Evolutionary conservation across 2,329 filamentous ascomycete genomes (phyloP), one percentile per base, ranked within the genome.

Genomic region (Aspergillus proliferans): DNA sequence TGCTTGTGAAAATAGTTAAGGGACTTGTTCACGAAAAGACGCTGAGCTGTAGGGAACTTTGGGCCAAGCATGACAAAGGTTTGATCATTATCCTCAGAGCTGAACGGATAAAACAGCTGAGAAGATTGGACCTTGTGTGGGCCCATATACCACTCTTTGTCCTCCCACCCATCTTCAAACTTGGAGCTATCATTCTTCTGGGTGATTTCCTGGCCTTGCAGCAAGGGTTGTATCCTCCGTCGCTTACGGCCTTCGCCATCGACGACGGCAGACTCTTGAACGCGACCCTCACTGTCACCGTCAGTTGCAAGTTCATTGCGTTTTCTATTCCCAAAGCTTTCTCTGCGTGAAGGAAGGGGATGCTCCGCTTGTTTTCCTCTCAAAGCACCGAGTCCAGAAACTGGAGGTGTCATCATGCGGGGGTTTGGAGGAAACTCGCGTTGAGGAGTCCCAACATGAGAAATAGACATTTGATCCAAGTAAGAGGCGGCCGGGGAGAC

Each of bases 41-140:
- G 57, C 45, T 62, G 54, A 19, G 59, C 66, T 41, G 46, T 49
- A 28, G 65, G 58, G 39, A 53, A 45, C 26, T 52, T 49, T 4
- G 59, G 53, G 10, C 56, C 49, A n/a, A 57, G 40, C 9, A 66
- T 44, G 18, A 57, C 48, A 50, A 62, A 64, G 46, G 48, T 51
- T 8, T 62, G 58, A n/a, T 62, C 56, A 10, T 61, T 51, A 26
- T 66, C 61, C 21, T 55, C 54, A 24, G 56, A 33, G 6, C 67
- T 47, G 44, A 64, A 56, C 48, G 67, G 51, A 49, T 76, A 76
- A 56, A 77, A 77, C 4, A 77, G 48, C 43, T 70, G 61, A 43
- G 72, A 64, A 4, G 70, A 58, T 21, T 61, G 54, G n/a, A 73
- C 48, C 26, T 63, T 65, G n/a, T 60, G 48, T 15, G 61, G 63